Conservation (phyloP, 305 asterid species). For the Withania somnifera region DNA sequence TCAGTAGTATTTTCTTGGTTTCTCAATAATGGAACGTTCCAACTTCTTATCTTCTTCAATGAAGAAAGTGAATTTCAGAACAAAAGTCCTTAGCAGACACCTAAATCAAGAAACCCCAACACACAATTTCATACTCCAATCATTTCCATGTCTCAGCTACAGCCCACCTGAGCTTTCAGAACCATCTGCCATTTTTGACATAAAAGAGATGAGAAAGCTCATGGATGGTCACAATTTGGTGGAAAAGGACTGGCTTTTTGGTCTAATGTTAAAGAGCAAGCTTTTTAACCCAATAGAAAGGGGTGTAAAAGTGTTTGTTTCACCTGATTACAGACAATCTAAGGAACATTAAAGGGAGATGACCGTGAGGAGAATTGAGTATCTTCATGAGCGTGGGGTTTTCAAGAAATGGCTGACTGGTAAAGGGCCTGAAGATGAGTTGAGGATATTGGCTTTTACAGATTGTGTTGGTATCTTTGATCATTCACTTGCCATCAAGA, state of each 20-base stretch:
- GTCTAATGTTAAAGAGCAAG: constrained; percentile 55
- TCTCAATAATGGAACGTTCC: neutral
- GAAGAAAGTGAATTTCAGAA: constrained; percentile 64
- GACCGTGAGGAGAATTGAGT: constrained; percentile 79
- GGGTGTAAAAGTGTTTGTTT: constrained; percentile 71
- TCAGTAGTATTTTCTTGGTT: neutral
- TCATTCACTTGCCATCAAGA: constrained; percentile 72
- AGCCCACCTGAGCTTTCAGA: constrained; percentile 72
- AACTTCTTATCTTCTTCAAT: constrained; percentile 6
- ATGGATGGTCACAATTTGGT: constrained; percentile 70
- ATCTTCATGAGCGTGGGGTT: constrained; percentile 55
- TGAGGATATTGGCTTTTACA: constrained; percentile 66
- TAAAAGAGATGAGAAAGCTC: constrained; percentile 50
- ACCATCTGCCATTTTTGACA: constrained; percentile 38
- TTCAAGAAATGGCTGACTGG: constrained; percentile 68
- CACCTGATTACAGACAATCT: constrained; percentile 77
- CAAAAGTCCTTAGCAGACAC: constrained; percentile 56
- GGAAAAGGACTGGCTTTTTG: constrained; percentile 78
- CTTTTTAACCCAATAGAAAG: constrained; percentile 54
- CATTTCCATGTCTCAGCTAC: constrained; percentile 75
- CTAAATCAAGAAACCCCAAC: constrained; percentile 20
- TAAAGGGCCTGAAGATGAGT: constrained; percentile 56
- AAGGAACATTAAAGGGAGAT: constrained; percentile 97
- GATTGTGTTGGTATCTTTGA: constrained; percentile 66
- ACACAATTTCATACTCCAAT: constrained; percentile 8